Evolutionary conservation across 2,329 filamentous ascomycete genomes (phyloP).

Genomic region (Biscogniauxia marginata): DNA sequence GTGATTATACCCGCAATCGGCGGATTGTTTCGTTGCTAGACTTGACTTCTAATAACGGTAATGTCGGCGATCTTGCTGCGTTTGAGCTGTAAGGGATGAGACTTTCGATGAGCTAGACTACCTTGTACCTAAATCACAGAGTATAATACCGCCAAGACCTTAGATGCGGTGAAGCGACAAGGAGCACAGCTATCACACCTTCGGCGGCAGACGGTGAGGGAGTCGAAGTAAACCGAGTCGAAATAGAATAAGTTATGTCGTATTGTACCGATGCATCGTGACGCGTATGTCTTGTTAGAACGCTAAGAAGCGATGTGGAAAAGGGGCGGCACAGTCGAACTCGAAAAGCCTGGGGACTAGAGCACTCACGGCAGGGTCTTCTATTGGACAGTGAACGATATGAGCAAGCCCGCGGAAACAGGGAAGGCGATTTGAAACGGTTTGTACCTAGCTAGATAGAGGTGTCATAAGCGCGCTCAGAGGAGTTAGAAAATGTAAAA

Average conservation of each 20-base stretch:
- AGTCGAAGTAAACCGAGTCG: neutral
- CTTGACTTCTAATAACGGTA: neutral
- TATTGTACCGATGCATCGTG: neutral
- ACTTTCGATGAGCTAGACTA: neutral
- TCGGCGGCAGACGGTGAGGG: neutral
- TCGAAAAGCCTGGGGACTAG: neutral
- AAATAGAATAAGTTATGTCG: neutral
- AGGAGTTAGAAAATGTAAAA: neutral
- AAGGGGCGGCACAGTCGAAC: neutral
- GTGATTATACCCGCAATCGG: too few species aligned
- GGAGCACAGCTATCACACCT: neutral
- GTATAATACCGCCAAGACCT: neutral
- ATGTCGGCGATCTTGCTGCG: neutral
- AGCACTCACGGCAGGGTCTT: neutral
- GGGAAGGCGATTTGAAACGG: neutral
- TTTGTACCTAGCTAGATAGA: neutral
- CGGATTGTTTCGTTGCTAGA: neutral
- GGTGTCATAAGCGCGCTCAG: slow-evolving; percentile 4
- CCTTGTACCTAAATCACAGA: neutral
- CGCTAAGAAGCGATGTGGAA: neutral
- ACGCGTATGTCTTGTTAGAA: neutral
- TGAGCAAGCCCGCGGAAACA: neutral
- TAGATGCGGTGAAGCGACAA: neutral
- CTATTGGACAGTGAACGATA: neutral
- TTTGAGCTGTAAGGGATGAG: neutral